phyloP scores from a whole-genome alignment of 78 protist species.

The Guillardia theta region DNA sequence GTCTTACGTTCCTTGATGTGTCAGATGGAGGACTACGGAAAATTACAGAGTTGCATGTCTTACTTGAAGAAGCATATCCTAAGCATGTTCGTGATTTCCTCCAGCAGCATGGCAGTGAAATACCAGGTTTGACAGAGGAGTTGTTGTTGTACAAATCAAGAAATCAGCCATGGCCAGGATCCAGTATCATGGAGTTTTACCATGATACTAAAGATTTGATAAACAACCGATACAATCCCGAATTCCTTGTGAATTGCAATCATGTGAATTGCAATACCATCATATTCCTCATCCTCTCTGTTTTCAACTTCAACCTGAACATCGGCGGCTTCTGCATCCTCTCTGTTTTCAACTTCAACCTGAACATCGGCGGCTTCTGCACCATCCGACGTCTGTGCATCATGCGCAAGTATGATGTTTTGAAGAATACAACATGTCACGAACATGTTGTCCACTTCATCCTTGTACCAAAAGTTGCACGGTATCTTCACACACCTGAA shows the following conservation, averaged over 20 bases:
- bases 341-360: no score
- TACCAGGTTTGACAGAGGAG: not conserved
- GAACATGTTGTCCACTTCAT: not conserved
- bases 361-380: no score
- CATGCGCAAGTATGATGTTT: not conserved
- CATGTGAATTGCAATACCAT: no score
- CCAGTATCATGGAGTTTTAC: not conserved
- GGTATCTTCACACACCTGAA: not conserved
- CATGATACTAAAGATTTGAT: not conserved
- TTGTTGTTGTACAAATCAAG: not conserved
- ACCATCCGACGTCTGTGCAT: no score
- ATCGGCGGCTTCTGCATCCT: no score
- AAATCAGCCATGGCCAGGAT: not conserved
- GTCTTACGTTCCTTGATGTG: no score
- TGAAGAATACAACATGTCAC: not conserved
- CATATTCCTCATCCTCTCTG: no score
- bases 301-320: no score
- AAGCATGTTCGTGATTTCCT: not conserved
- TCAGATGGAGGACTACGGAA: no score
- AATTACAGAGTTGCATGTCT: no score
- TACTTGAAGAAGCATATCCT: no score
- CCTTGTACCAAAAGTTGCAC: not conserved
- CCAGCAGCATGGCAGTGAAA: not conserved
- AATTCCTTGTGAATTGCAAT: no score
- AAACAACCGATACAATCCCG: not conserved